Evolutionary conservation across 495 filamentous ascomycete genomes (phyloP), one percentile per base, ranked within the genome.

Genomic region (Aspergillus incahuasiensis): DNA sequence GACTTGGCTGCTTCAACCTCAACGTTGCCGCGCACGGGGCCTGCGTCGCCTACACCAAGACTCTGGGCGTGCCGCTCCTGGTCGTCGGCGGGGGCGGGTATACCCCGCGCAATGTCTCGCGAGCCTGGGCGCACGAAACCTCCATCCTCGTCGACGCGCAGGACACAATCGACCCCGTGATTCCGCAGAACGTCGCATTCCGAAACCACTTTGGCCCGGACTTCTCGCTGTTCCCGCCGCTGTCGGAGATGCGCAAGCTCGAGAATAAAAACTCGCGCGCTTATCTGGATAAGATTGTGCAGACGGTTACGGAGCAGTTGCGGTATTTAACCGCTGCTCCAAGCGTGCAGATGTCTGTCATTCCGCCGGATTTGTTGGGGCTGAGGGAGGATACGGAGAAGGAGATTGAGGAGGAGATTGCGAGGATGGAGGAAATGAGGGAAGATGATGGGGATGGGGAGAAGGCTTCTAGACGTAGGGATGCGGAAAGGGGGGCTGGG

Each of bases 81-180:
- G 82, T 98, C 61, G 86, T 97, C 55, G 94, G 94, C 22, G 94
- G 94, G 38, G 94, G 94, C 51, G 94, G 94, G 12, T 98, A 98
- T 73, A 98, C 94, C n/a, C 90, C 94, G 8, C 84, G 92, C 44
- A 98, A 98, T 63, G 94, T 98, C 21, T 94, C 92, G 12, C 86
- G 95, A 47, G 87, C 91, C 44, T 98, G 94, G 94, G 88, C 92
- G 35, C 90, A 95, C 72, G 94, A 98, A 74, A 98, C 94, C 18
- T 86, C 87, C 55, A 86, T 98, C 61, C 89, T 91, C 53, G 84
- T 95, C 63, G 89, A 84, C 39, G 86, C 88, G 38, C 81, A 88
- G 52, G 66, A 83, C 41, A 72, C 74, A 48, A 83, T 97, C 63
- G 82, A 91, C 60, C 79, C 84, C 6, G 82, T 79, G 32, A 85